phyloP scores from a whole-genome alignment of 2,329 filamentous ascomycete species.

The Tolypocladium amazonense region DNA sequence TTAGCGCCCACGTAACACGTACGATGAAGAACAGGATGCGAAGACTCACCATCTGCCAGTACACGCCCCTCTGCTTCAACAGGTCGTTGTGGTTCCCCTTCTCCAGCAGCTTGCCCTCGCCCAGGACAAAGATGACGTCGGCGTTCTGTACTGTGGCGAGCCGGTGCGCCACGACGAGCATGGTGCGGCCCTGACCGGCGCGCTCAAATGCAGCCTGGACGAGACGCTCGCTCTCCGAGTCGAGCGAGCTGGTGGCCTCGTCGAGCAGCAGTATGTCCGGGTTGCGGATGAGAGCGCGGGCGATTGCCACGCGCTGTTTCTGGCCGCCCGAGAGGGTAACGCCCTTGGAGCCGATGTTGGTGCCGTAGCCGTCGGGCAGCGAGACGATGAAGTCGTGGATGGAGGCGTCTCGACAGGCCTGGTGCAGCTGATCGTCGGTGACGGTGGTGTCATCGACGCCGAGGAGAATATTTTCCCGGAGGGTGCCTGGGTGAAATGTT shows the following conservation, averaged over 20 bases:
- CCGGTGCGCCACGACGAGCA: slow-evolving; percentile 68
- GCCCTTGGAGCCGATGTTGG: slow-evolving; percentile 55
- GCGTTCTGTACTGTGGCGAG: slow-evolving; percentile 70
- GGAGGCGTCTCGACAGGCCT: slow-evolving; percentile 49
- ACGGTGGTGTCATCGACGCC: slow-evolving; percentile 47
- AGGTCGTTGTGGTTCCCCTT: slow-evolving; percentile 42
- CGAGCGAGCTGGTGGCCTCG: slow-evolving; percentile 61
- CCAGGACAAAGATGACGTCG: slow-evolving; percentile 71
- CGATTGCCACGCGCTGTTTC: slow-evolving; percentile 60
- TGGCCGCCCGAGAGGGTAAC: slow-evolving; percentile 61
- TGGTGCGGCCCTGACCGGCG: slow-evolving; percentile 49
- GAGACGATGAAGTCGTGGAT: slow-evolving; percentile 62
- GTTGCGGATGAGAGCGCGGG: slow-evolving; percentile 55
- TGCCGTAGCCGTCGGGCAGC: slow-evolving; percentile 58
- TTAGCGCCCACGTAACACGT: not conserved
- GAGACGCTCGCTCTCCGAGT: slow-evolving; percentile 51
- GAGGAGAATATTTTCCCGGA: slow-evolving; percentile 60
- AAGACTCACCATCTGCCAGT: slow-evolving; percentile 46
- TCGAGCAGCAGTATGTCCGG: slow-evolving; percentile 59
- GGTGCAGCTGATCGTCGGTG: slow-evolving; percentile 38
- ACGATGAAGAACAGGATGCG: slow-evolving; percentile 11
- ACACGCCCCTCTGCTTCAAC: slow-evolving; percentile 39
- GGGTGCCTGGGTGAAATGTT: slow-evolving; percentile 29
- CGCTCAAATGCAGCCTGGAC: slow-evolving; percentile 59
- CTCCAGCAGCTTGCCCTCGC: slow-evolving; percentile 47